Evolutionary conservation across 192 early-diverging fungal species (phyloP).

Genomic region (Coemansia furcata): DNA sequence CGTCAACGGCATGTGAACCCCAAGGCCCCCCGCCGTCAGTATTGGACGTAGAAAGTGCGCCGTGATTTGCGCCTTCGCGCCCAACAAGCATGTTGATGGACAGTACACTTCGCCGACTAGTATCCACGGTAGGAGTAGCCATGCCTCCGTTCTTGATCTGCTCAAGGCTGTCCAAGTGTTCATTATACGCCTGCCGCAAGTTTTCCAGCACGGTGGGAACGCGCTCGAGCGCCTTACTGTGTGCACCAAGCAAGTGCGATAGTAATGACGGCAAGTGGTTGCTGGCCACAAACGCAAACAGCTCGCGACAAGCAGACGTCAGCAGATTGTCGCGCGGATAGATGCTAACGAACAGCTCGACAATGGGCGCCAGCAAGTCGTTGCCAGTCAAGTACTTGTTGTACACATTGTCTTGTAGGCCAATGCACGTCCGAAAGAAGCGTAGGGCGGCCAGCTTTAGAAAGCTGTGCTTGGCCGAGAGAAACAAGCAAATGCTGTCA

Average conservation of each 20-base stretch:
- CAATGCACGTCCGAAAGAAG: constrained; percentile 75
- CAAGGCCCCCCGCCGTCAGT: constrained; percentile 28
- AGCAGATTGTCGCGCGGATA: constrained; percentile 76
- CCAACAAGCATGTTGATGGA: constrained; percentile 41
- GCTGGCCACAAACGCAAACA: constrained; percentile 78
- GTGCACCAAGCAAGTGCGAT: constrained; percentile 57
- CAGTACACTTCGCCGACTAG: constrained; percentile 30
- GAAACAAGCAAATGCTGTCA: constrained; percentile 61
- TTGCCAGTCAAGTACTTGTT: constrained; percentile 72
- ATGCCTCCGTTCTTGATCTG: constrained; percentile 18
- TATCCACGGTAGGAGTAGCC: constrained; percentile 44
- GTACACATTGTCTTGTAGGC: constrained; percentile 81
- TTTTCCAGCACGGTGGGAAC: constrained; percentile 15
- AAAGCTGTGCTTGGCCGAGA: constrained; percentile 65
- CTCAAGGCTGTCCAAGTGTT: constrained; percentile 19
- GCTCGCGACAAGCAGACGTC: constrained; percentile 86
- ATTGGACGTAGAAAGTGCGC: neutral
- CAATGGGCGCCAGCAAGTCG: constrained; percentile 66
- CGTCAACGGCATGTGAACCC: constrained; percentile 59
- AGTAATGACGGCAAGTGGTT: constrained; percentile 71
- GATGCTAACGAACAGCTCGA: constrained; percentile 61
- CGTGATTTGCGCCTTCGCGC: constrained; percentile 5
- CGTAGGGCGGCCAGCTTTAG: constrained; percentile 77
- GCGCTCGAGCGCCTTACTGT: constrained; percentile 18
- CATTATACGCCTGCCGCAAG: constrained; percentile 30